These are phyloP conservation scores for Ilyonectria destructans DNA, from an alignment of 2,329 filamentous ascomycete species.

Conservation along the genomic window DNA sequence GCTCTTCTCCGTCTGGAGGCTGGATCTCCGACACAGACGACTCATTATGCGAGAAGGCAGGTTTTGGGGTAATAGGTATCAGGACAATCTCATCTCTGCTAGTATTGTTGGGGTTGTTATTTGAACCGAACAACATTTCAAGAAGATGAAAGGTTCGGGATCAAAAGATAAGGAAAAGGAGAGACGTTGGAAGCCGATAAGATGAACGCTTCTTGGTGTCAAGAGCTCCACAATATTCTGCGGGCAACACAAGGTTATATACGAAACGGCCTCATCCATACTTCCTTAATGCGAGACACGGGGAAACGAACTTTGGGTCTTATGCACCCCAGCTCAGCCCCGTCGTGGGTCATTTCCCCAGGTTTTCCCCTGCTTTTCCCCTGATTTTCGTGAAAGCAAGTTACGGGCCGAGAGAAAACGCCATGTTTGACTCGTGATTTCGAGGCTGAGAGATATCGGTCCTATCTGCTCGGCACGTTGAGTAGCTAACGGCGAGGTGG, in stretches of 20 bases:
- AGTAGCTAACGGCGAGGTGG: background rate
- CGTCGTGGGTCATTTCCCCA: background rate
- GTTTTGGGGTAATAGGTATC: constrained; percentile 33
- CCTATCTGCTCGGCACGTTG: too few relatives aligned
- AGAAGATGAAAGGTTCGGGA: background rate
- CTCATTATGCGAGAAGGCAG: constrained; percentile 22
- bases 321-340: background rate
- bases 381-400: background rate
- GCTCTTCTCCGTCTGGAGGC: background rate
- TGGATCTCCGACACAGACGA: background rate
- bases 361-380: background rate
- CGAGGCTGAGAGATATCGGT: too few relatives aligned
- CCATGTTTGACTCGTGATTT: background rate
- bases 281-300: background rate
- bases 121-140: background rate
- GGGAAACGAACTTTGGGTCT: background rate
- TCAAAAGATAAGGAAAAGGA: background rate
- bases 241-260: background rate
- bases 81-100: constrained; percentile 43
- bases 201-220: background rate
- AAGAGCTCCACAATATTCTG: too few relatives aligned
- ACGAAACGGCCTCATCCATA: background rate
- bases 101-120: constrained; percentile 16
- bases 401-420: background rate
- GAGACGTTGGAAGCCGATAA: background rate